phyloP scores from a whole-genome alignment of 495 filamentous ascomycete genomes.

The Extremus antarcticus region DNA sequence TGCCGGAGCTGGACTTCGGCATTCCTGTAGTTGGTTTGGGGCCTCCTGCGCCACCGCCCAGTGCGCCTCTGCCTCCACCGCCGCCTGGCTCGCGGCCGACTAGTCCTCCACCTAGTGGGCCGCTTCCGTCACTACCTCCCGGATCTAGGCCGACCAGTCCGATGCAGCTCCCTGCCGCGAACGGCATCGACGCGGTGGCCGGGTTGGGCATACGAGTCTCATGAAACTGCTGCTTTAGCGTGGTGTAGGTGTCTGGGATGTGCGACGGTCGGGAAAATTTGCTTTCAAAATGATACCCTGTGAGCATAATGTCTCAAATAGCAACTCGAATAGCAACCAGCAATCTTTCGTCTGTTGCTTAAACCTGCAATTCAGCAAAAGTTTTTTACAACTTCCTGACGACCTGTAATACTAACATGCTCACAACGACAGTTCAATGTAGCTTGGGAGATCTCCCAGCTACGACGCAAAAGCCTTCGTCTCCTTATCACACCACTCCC shows the following conservation, averaged over 20 bases:
- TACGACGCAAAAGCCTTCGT: constrained; percentile 2
- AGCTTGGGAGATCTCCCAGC: too few relatives aligned
- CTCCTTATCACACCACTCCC: constrained; percentile 28
- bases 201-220: constrained; percentile 6
- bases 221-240: not conserved
- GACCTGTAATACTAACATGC: too few relatives aligned
- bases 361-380: too few relatives aligned
- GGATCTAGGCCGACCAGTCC: constrained; percentile 3
- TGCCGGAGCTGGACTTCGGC: constrained; percentile 17
- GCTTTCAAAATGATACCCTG: not conserved
- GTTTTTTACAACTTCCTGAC: too few relatives aligned
- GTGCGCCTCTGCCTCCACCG: constrained; percentile 2
- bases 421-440: too few relatives aligned
- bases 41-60: constrained; percentile 27
- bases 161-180: not conserved
- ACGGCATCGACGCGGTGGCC: not conserved
- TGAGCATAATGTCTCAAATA: not conserved
- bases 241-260: not conserved
- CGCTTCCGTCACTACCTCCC: not conserved
- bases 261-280: not conserved
- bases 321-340: too few relatives aligned
- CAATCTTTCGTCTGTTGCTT: too few relatives aligned
- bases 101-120: not conserved
- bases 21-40: constrained; percentile 22
- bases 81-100: not conserved